Conservation (phyloP, 768 basidiomycete species). For the Collybia sp. region DNA sequence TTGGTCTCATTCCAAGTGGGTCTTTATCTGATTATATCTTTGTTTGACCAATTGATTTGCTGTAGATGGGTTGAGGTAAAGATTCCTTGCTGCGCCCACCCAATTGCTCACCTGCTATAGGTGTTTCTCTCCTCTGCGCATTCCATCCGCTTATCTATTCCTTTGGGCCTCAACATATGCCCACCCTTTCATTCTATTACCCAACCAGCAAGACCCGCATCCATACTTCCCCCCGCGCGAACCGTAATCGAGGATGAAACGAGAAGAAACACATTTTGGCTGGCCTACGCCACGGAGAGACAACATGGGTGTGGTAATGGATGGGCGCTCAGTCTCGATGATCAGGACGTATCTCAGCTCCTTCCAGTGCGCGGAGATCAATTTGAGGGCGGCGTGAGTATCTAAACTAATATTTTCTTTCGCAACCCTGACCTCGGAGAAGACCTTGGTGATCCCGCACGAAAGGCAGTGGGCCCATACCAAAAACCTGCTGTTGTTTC, state of each 20-base stretch:
- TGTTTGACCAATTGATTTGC: background rate
- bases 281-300: conserved; percentile 66
- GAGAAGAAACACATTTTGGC: conserved; percentile 70
- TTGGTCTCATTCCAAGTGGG: conserved; percentile 66
- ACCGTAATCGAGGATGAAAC: conserved; percentile 67
- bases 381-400: conserved; percentile 57
- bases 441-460: conserved; percentile 44
- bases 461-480: conserved; percentile 68
- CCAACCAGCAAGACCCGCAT: conserved; percentile 50
- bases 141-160: conserved; percentile 53
- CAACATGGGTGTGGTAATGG: conserved; percentile 64
- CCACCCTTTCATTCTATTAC: conserved; percentile 64
- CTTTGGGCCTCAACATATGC: conserved; percentile 66
- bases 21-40: conserved; percentile 1
- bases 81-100: background rate
- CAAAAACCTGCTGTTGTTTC: conserved; percentile 51
- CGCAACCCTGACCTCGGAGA: conserved; percentile 3
- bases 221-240: conserved; percentile 55
- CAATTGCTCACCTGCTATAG: conserved; percentile 25
- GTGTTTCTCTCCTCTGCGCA: conserved; percentile 56
- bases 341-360: conserved; percentile 68
- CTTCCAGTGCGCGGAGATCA: conserved; percentile 59
- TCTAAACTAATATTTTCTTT: background rate
- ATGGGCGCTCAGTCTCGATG: conserved; percentile 69
- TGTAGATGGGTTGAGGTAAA: conserved; percentile 70